phyloP scores from a whole-genome alignment of 2,329 filamentous ascomycete species.

The Venturia carpophila region DNA sequence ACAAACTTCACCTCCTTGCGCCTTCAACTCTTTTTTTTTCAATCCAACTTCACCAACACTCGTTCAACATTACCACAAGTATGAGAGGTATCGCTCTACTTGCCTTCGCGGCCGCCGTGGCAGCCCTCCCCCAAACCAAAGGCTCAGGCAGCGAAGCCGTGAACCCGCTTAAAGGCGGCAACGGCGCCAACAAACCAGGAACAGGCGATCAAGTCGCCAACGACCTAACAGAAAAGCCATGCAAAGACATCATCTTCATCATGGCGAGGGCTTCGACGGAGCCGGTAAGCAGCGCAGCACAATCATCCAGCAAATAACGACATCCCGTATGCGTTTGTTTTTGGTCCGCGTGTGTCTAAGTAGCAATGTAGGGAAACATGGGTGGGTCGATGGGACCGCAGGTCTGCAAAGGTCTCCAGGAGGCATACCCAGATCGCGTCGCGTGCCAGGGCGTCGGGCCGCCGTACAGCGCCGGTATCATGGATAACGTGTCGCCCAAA shows the following conservation, averaged over 20 bases:
- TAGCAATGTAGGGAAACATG: slow-evolving; percentile 13
- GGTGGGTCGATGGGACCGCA: slow-evolving; percentile 19
- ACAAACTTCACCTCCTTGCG: background rate
- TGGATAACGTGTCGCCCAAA: slow-evolving; percentile 32
- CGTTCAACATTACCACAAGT: background rate
- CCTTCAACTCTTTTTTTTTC: background rate
- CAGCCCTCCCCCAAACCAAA: background rate
- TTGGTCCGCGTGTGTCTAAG: too few species aligned
- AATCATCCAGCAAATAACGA: slow-evolving; percentile 18
- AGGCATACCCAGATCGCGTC: slow-evolving; percentile 20
- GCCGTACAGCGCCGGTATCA: slow-evolving; percentile 34
- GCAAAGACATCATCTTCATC: slow-evolving; percentile 34
- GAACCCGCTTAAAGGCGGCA: background rate
- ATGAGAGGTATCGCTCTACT: background rate
- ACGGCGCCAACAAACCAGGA: slow-evolving; percentile 10
- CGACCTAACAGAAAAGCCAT: slow-evolving; percentile 32
- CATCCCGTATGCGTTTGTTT: too few species aligned
- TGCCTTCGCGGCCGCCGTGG: background rate
- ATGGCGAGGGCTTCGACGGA: slow-evolving; percentile 37
- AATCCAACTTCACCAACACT: background rate
- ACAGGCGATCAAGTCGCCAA: slow-evolving; percentile 23
- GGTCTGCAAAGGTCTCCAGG: slow-evolving; percentile 13
- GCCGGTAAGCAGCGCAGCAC: slow-evolving; percentile 31
- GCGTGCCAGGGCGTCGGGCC: slow-evolving; percentile 39
- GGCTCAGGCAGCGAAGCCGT: background rate